Conservation (phyloP, 257 asterid genomes). For the Verbascum thapsus region DNA sequence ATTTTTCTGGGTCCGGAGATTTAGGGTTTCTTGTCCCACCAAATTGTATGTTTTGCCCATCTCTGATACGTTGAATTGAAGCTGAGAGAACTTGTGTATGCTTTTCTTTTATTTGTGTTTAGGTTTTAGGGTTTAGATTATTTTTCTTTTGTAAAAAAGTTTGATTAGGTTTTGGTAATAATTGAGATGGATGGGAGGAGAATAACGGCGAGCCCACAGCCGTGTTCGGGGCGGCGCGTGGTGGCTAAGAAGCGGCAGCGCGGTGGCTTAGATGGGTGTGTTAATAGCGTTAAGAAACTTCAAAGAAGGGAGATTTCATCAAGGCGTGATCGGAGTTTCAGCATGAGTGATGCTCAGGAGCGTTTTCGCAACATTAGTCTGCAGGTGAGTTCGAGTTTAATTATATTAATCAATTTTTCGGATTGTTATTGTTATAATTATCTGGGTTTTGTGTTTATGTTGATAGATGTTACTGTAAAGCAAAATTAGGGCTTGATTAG, state of each 20-base stretch:
- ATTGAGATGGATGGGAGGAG: slow-evolving; percentile 75
- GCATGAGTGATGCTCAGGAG: slow-evolving; percentile 86
- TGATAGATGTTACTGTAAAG: neutral
- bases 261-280: slow-evolving; percentile 64
- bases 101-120: slow-evolving; percentile 7
- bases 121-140: slow-evolving; percentile 23
- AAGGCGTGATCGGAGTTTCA: slow-evolving; percentile 64
- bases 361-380: slow-evolving; percentile 79
- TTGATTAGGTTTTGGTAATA: slow-evolving; percentile 14
- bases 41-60: slow-evolving; percentile 7
- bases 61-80: neutral
- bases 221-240: slow-evolving; percentile 74
- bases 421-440: neutral
- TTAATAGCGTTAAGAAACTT: slow-evolving; percentile 80
- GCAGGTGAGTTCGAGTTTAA: slow-evolving; percentile 50
- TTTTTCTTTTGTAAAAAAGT: slow-evolving; percentile 11
- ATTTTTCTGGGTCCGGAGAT: slow-evolving; percentile 40
- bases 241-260: slow-evolving; percentile 78
- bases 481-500: slow-evolving; percentile 26
- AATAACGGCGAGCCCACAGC: slow-evolving; percentile 77
- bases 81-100: slow-evolving; percentile 22
- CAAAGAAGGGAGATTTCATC: slow-evolving; percentile 83
- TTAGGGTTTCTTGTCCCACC: slow-evolving; percentile 30
- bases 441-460: slow-evolving; percentile 7
- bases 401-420: neutral